phyloP scores from a whole-genome alignment of 192 early-diverging fungal genomes.

The Backusella liffmaniae region DNA sequence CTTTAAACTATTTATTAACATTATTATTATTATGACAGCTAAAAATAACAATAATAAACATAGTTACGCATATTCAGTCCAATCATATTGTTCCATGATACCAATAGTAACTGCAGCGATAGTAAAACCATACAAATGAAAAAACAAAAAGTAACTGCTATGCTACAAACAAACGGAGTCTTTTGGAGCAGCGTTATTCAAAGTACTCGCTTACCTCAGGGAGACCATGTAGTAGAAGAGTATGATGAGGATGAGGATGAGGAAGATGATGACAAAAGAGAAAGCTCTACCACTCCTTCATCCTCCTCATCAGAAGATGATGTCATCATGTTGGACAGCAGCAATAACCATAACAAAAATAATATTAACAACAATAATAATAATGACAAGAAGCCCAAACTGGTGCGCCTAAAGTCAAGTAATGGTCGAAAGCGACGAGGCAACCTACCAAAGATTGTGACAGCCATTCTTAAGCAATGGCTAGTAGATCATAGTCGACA shows the following conservation, averaged over 20 bases:
- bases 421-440: constrained; percentile 42
- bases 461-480: constrained; percentile 61
- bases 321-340: background rate
- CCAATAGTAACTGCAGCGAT: constrained; percentile 5
- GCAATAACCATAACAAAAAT: background rate
- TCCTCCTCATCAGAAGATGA: background rate
- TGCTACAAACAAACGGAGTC: constrained; percentile 11
- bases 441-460: constrained; percentile 57
- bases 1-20: background rate
- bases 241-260: background rate
- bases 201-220: background rate
- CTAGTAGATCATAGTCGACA: constrained; percentile 55
- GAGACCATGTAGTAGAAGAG: background rate
- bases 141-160: constrained; percentile 11
- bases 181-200: constrained; percentile 20
- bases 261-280: background rate
- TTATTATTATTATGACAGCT: background rate
- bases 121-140: constrained; percentile 2
- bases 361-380: background rate
- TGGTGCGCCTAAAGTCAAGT: background rate
- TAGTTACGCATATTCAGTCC: constrained; percentile 21
- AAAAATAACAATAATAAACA: background rate
- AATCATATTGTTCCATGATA: constrained; percentile 20
- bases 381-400: background rate
- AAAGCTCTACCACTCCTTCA: background rate